Percentiles rank a stretch among this genome's conserved stretches.
These are phyloP conservation scores for Suillus clintonianus DNA, from an alignment of 768 basidiomycete species.

Conservation along the genomic window DNA sequence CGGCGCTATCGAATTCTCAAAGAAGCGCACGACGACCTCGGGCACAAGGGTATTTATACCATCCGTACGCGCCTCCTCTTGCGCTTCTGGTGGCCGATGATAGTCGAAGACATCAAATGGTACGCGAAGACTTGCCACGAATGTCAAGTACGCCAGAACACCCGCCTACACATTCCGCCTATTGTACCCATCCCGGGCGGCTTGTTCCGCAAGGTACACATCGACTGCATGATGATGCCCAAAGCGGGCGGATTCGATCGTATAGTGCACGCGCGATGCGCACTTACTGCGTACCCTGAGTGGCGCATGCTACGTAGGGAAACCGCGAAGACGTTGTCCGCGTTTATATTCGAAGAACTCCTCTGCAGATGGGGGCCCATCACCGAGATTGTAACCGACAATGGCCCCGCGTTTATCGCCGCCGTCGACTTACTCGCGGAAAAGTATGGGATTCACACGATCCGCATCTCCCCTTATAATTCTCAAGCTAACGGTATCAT, in stretches of 20 bases:
- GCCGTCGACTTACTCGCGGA: neutral
- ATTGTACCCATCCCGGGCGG: neutral
- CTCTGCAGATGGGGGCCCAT: slow-evolving; percentile 8
- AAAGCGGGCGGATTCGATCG: slow-evolving; percentile 6
- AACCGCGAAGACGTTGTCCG: neutral
- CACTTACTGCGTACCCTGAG: slow-evolving; percentile 15
- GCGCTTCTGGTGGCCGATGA: slow-evolving; percentile 2
- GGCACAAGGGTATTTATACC: slow-evolving; percentile 6
- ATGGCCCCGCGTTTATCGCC: neutral
- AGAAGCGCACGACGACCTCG: neutral
- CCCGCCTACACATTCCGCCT: neutral
- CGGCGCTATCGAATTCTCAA: neutral
- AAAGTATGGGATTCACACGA: neutral
- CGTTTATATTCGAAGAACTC: slow-evolving; percentile 23
- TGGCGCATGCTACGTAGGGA: slow-evolving; percentile 34
- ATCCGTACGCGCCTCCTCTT: neutral
- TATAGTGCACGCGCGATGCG: slow-evolving; percentile 15
- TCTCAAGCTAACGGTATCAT: neutral
- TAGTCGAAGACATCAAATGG: neutral
- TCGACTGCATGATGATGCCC: slow-evolving; percentile 3
- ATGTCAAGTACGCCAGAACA: neutral
- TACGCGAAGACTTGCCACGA: neutral
- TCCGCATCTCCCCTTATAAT: neutral
- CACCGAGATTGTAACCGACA: slow-evolving; percentile 10
- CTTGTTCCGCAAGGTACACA: neutral